Evolutionary conservation across 148 eudicot genomes (phyloP).

Genomic region (Bassia scoparia): DNA sequence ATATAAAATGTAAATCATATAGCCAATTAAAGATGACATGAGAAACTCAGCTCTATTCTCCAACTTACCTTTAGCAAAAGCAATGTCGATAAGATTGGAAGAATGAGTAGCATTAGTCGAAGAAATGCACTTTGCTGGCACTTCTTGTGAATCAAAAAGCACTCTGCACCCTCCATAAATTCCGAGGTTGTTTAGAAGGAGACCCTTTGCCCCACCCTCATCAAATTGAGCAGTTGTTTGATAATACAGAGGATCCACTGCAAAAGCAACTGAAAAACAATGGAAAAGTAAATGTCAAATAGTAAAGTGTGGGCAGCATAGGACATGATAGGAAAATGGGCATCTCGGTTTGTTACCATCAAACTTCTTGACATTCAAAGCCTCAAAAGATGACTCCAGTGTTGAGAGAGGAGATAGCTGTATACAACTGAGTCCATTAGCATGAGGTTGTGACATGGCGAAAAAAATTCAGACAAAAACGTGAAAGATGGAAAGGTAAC

Average conservation of each 20-base stretch:
- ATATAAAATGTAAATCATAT: constrained; percentile 9
- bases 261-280: constrained; percentile 68
- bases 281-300: constrained; percentile 11
- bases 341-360: constrained; percentile 49
- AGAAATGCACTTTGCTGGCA: constrained; percentile 68
- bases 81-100: constrained; percentile 55
- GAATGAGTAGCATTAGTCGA: constrained; percentile 30
- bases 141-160: constrained; percentile 91
- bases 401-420: constrained; percentile 91
- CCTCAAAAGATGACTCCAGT: constrained; percentile 80
- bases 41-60: constrained; percentile 4
- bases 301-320: neutral
- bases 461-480: neutral
- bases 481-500: too few relatives aligned
- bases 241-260: constrained; percentile 94
- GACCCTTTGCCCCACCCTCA: constrained; percentile 98
- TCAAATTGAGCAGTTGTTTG: constrained; percentile 98
- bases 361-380: constrained; percentile 87
- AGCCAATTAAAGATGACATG: constrained; percentile 1
- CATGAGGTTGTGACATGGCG: neutral
- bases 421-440: constrained; percentile 22
- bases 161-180: constrained; percentile 82
- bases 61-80: constrained; percentile 71
- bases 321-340: neutral
- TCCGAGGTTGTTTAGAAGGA: constrained; percentile 85